Evolutionary conservation across 768 basidiomycete species (phyloP), one percentile per base, ranked within the genome.

Genomic region (Rhizopogon roseolus): DNA sequence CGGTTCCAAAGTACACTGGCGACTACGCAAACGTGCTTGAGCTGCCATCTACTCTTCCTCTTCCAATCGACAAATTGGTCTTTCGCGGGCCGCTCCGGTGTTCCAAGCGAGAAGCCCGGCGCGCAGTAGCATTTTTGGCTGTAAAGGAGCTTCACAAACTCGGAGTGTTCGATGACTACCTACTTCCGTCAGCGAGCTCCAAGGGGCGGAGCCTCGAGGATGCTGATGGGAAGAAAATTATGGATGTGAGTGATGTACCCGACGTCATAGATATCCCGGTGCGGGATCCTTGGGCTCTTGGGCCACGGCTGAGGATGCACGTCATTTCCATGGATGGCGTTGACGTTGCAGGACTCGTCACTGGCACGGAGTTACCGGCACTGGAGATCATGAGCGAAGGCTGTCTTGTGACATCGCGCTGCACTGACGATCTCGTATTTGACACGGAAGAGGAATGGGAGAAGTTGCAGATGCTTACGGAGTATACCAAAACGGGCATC

Each of bases 151-250:
- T 96, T 14, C 80, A 85, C 55, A 72, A 75, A 28, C 71, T 90
- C n/a, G 79, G 86, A 28, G 85, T 90, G 5, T 86, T 94, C 59
- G 86, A 95, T 61, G 85, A 93, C 53, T 85, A 88, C 62, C 77
- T 96, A 2, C 76, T 93, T 9, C 93, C 93, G 0, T 73, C 79
- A n/a, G 76, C 82, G 13, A 76, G 76, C 41, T 68, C 78, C 28
- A 71, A 72, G 39, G 80, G 75, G 5, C 75, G 73, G 29, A 76
- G 71, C 19, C 73, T 77, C 28, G 75, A 80, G 50, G 83, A 85
- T 58, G 74, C 76, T 0, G 82, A 86, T 49, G 82, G 78, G 13
- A 63, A 71, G 27, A 65, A 64, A 3, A 69, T 79, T 36, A 57
- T 60, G n/a, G 72, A 79, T 53, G 66, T 80, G 52, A 72, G 70